Conservation (phyloP, 305 asterid species). For the Fraxinus velutina region DNA sequence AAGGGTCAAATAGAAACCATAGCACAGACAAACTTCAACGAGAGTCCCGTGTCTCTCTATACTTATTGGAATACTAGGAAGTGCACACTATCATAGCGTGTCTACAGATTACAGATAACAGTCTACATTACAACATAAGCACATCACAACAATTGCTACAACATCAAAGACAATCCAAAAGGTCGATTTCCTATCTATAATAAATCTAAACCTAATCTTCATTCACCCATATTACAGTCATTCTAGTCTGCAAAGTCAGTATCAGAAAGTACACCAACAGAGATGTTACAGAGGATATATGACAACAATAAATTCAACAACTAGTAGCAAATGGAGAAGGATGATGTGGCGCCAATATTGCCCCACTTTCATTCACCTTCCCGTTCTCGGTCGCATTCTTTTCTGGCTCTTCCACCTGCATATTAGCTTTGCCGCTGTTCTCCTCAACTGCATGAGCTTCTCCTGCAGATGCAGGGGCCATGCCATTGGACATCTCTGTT, state of each 20-base stretch:
- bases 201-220: conserved; percentile 1
- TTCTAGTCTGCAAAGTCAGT: conserved; percentile 1
- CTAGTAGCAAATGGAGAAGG: conserved; percentile 66
- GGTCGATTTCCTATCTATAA: not conserved
- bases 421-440: conserved; percentile 13
- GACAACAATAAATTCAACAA: conserved; percentile 34
- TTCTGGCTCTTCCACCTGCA: conserved; percentile 37
- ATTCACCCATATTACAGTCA: not conserved
- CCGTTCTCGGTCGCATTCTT: conserved; percentile 39
- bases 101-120: not conserved
- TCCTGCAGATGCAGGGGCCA: conserved; percentile 15
- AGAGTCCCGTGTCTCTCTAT: not conserved
- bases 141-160: not conserved
- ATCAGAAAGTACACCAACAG: not conserved
- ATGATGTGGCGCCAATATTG: conserved; percentile 35
- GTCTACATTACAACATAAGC: not conserved
- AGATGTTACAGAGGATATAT: not conserved
- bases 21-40: not conserved
- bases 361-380: conserved; percentile 42
- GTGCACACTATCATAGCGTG: not conserved
- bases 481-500: conserved; percentile 21
- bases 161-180: not conserved
- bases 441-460: conserved; percentile 27
- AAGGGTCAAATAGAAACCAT: not conserved
- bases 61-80: not conserved